phyloP scores from a whole-genome alignment of 495 filamentous ascomycete species.

The Trichoderma asperelloides region DNA sequence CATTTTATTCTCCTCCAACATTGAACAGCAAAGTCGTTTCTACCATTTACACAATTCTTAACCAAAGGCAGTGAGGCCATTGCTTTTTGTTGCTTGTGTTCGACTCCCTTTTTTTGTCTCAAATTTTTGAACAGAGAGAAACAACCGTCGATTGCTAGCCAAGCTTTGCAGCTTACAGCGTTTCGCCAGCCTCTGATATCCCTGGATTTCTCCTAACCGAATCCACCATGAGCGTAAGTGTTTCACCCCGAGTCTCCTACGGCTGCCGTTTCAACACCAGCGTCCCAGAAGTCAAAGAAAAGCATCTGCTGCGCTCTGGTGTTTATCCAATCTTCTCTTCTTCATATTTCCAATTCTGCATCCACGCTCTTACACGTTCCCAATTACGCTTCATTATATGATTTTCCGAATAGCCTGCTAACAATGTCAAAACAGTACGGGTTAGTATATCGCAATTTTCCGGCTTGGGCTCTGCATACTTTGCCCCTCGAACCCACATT shows the following conservation, averaged over 20 bases:
- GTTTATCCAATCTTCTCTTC: slow-evolving; percentile 4
- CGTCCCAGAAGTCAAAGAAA: not conserved
- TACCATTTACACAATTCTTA: not conserved
- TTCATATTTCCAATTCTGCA: slow-evolving; percentile 8
- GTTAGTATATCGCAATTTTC: slow-evolving; percentile 16
- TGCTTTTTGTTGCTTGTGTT: not conserved
- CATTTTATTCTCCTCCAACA: slow-evolving; percentile 18
- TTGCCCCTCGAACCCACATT: slow-evolving; percentile 1
- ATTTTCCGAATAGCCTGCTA: slow-evolving; percentile 14
- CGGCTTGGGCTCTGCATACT: not conserved
- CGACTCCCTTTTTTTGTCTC: not conserved
- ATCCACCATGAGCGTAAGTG: slow-evolving; percentile 40
- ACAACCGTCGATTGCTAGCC: not conserved
- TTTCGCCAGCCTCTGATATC: slow-evolving; percentile 12
- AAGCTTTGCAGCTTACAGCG: slow-evolving; percentile 3
- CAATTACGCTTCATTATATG: not conserved
- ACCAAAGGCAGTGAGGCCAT: not conserved
- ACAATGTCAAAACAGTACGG: slow-evolving; percentile 33
- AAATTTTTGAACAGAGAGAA: not conserved
- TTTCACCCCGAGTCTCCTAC: slow-evolving; percentile 15
- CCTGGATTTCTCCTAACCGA: slow-evolving; percentile 15
- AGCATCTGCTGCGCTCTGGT: not conserved
- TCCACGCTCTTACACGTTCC: not conserved
- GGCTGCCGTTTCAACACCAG: slow-evolving; percentile 1
- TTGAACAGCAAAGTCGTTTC: not conserved